These are phyloP conservation scores for Asterophora parasitica DNA, from an alignment of 768 basidiomycete species.

Conservation along the genomic window DNA sequence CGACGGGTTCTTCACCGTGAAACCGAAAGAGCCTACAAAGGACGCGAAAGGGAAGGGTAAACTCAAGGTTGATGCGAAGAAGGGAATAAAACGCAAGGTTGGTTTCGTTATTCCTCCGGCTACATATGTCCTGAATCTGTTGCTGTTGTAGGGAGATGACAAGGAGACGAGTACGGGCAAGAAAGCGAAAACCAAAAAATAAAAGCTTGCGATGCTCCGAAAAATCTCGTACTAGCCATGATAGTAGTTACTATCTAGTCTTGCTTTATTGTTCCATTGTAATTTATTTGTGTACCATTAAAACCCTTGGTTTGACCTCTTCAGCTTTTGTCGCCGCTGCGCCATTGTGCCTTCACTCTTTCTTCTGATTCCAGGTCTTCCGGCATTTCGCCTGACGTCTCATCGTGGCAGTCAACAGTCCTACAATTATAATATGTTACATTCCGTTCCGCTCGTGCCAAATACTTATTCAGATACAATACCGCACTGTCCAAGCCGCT, in stretches of 20 bases:
- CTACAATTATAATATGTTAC: too few relatives aligned
- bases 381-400: too few relatives aligned
- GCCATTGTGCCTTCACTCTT: too few relatives aligned
- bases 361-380: too few relatives aligned
- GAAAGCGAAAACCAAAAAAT: slow-evolving; percentile 40
- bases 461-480: too few relatives aligned
- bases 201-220: slow-evolving; percentile 1
- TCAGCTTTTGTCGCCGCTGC: not conserved
- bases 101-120: not conserved
- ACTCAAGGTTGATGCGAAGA: slow-evolving; percentile 35
- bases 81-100: slow-evolving; percentile 49
- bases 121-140: not conserved
- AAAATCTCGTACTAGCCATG: too few relatives aligned
- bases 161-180: slow-evolving; percentile 35
- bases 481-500: too few relatives aligned
- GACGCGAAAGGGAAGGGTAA: slow-evolving; percentile 36
- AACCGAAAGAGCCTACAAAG: slow-evolving; percentile 44
- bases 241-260: too few relatives aligned
- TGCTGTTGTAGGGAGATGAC: slow-evolving; percentile 30
- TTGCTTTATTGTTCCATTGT: slow-evolving; percentile 3
- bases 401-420: too few relatives aligned
- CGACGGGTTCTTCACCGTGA: slow-evolving; percentile 89
- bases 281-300: slow-evolving; percentile 10
- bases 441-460: too few relatives aligned
- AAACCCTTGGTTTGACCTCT: not conserved